phyloP scores from a whole-genome alignment of 75 land plant species.

The Cryptomeria japonica region DNA sequence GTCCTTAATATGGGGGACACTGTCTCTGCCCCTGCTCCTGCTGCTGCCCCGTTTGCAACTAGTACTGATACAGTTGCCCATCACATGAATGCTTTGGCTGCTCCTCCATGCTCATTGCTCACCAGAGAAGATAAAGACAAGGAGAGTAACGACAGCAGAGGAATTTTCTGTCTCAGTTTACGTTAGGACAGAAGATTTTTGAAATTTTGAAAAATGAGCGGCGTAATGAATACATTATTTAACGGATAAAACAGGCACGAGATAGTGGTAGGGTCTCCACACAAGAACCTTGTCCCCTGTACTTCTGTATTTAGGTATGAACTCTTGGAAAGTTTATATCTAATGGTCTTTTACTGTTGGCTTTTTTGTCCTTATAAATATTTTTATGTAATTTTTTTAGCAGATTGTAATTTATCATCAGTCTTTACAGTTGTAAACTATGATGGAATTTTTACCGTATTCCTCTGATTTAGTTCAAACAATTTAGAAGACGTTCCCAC shows the following conservation, averaged over 20 bases:
- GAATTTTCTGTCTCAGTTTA: not conserved
- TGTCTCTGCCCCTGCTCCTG: not conserved
- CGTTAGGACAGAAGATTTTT: not conserved
- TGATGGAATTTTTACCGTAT: no score
- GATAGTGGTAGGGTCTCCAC: not conserved
- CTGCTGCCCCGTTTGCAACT: not conserved
- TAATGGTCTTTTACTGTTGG: no score
- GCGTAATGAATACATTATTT: not conserved
- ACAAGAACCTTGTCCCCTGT: not conserved
- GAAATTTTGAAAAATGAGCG: not conserved
- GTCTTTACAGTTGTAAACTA: no score
- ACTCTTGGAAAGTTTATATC: no score
- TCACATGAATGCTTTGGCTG: not conserved
- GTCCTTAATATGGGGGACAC: not conserved
- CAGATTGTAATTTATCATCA: no score
- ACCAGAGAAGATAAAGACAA: not conserved
- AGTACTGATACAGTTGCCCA: not conserved
- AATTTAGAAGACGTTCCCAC: no score
- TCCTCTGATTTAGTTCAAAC: no score
- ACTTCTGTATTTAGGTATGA: no score
- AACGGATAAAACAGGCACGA: not conserved
- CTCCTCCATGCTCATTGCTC: not conserved
- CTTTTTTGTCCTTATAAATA: no score
- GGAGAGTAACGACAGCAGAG: not conserved
- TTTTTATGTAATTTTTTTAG: no score